Evolutionary conservation across 345 rosid genomes (phyloP), one percentile per base, ranked within the genome.

Genomic region (Barbarea vulgaris): DNA sequence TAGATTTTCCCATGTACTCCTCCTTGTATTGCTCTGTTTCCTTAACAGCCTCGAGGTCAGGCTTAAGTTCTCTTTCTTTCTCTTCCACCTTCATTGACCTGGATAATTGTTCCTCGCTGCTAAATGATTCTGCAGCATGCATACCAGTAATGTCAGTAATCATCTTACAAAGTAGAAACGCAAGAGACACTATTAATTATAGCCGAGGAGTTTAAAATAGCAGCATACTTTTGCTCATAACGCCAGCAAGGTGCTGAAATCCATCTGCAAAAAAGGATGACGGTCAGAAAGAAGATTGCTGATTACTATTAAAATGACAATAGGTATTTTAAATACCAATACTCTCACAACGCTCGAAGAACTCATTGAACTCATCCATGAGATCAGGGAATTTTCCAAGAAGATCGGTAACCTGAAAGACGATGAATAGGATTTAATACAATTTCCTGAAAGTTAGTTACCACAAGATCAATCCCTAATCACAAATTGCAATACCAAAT

Each of bases 141-240:
- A 69, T 28, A 51, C 65, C 19, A 57, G 58, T 33, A 44, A 55
- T 46, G 72, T 85, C 69, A 81, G 51, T 54, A 71, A 52, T 51
- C 42, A 36, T 41, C 44, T 67, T 56, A 22, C 21, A 58, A n/a
- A 36, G 48, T 77, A 71, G 17, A 24, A 64, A 71, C 27, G 37
- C 48, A 71, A 64, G 22, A 28, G 24, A 58, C 36, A 39, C 58
- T 37, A 47, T 25, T 48, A 67, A 42, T 37, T 46, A 57, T 46
- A 37, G 44, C 53, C 19, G 62, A 67, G 34, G 66, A 66, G 52
- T 15, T 22, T 13, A 56, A 18, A 27, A 56, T 46, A 67, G 22
- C 57, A 59, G 81, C 97, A 64, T 91, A 94, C 97, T 94, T 85
- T 87, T 94, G 86, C 88, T 87, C 87, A 90, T 87, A 47, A 87